phyloP scores from a whole-genome alignment of 2,329 filamentous ascomycete genomes.

The Aspergillus terreus region DNA sequence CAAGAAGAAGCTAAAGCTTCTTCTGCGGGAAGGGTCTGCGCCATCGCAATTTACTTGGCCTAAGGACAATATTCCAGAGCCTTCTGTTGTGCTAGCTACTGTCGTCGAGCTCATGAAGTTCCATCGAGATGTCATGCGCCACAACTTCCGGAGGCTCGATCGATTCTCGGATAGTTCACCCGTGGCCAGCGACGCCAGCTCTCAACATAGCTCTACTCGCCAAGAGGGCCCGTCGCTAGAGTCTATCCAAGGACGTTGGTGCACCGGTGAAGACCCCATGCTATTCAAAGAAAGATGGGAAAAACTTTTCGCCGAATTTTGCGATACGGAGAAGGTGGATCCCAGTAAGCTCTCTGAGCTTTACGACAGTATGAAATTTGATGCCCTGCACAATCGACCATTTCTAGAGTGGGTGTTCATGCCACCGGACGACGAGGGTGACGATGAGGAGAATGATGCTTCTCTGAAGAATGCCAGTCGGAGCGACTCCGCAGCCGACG shows the following conservation, averaged over 20 bases:
- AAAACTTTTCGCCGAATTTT: slow-evolving; percentile 95
- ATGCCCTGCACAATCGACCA: slow-evolving; percentile 91
- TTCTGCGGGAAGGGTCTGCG: slow-evolving; percentile 87
- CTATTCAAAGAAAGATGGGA: slow-evolving; percentile 97
- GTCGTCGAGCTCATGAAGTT: slow-evolving; percentile 98
- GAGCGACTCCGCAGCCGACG: slow-evolving; percentile 19
- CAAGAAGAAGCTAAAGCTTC: slow-evolving; percentile 96
- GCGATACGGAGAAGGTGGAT: slow-evolving; percentile 94
- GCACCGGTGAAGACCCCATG: slow-evolving; percentile 89
- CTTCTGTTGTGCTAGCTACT: slow-evolving; percentile 83
- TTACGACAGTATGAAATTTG: slow-evolving; percentile 99
- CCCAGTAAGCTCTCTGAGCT: slow-evolving; percentile 98
- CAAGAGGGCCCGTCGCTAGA: slow-evolving; percentile 53
- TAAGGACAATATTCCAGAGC: slow-evolving; percentile 83
- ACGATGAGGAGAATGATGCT: slow-evolving; percentile 56
- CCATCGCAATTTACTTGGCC: slow-evolving; percentile 99
- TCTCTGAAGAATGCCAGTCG: slow-evolving; percentile 16
- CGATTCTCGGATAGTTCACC: slow-evolving; percentile 37
- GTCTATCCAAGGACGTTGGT: slow-evolving; percentile 87
- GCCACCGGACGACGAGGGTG: slow-evolving; percentile 72
- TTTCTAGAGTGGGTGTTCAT: slow-evolving; percentile 98
- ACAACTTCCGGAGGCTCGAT: slow-evolving; percentile 82
- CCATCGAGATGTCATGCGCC: slow-evolving; percentile 87
- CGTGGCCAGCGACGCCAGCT: neutral
- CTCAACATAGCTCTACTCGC: slow-evolving; percentile 1